phyloP scores from a whole-genome alignment of 2,329 filamentous ascomycete genomes.

The Alternaria ethzedia region DNA sequence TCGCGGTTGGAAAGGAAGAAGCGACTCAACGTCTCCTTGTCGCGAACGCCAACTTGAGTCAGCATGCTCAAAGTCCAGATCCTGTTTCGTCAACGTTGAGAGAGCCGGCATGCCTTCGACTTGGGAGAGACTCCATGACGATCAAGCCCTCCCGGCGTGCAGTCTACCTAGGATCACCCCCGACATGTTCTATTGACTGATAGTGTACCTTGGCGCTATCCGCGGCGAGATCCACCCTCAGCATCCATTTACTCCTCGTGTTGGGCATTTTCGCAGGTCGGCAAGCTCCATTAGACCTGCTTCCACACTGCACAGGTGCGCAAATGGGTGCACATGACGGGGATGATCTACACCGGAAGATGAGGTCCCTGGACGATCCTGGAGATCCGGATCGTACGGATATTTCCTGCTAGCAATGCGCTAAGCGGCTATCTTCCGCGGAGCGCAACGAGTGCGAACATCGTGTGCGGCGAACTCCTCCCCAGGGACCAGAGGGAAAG shows the following conservation, averaged over 20 bases:
- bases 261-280: background rate
- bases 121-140: background rate
- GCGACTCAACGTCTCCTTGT: background rate
- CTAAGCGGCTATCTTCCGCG: slow-evolving; percentile 8
- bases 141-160: slow-evolving; percentile 1
- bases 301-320: background rate
- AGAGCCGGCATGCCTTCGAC: background rate
- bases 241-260: slow-evolving; percentile 2
- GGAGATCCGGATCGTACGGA: slow-evolving; percentile 13
- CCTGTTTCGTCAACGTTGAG: background rate
- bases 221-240: slow-evolving; percentile 1
- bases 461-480: slow-evolving; percentile 4
- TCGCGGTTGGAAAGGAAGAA: background rate
- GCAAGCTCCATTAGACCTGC: slow-evolving; percentile 3
- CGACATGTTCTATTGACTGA: slow-evolving; percentile 11
- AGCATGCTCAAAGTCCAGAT: background rate
- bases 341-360: slow-evolving; percentile 7
- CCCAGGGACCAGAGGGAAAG: slow-evolving; percentile 3
- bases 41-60: background rate
- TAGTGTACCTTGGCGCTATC: slow-evolving; percentile 6
- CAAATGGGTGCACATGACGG: slow-evolving; percentile 7
- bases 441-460: slow-evolving; percentile 5
- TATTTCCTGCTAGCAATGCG: slow-evolving; percentile 4
- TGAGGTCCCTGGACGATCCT: slow-evolving; percentile 15
- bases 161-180: slow-evolving; percentile 2